Evolutionary conservation across 768 basidiomycete species (phyloP).

Genomic region (Neoboletus magnificus): DNA sequence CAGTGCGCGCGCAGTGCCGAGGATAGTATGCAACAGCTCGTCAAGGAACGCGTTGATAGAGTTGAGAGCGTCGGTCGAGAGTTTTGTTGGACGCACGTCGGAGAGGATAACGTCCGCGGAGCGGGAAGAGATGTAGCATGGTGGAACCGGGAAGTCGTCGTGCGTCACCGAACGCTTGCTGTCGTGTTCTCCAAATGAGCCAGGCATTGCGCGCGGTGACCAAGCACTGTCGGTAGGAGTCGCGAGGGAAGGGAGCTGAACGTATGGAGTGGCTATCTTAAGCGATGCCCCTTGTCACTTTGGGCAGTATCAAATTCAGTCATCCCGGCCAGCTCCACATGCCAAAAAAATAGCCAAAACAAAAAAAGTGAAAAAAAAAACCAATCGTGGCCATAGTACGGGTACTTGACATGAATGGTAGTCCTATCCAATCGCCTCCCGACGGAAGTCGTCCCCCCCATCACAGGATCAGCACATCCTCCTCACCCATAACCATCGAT

Average conservation of each 20-base stretch:
- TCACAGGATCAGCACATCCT: conserved; percentile 18
- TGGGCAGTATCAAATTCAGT: not conserved
- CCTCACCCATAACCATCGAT: conserved; percentile 11
- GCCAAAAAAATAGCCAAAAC: not conserved
- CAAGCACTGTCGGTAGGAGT: conserved; percentile 9
- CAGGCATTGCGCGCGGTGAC: conserved; percentile 40
- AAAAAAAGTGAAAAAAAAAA: not conserved
- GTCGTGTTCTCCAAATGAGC: conserved; percentile 39
- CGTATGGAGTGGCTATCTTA: conserved; percentile 17
- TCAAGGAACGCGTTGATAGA: conserved; percentile 80
- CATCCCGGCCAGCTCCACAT: not conserved
- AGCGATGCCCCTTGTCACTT: conserved; percentile 13
- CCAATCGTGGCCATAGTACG: not conserved
- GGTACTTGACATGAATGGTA: not conserved
- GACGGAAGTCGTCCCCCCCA: not conserved
- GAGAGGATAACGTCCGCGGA: conserved; percentile 91
- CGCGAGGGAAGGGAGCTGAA: conserved; percentile 12
- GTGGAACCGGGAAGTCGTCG: conserved; percentile 37
- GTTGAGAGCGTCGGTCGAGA: conserved; percentile 73
- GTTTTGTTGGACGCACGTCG: conserved; percentile 87
- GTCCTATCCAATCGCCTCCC: not conserved
- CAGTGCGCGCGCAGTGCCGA: conserved; percentile 63
- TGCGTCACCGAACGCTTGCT: conserved; percentile 9
- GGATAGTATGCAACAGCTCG: conserved; percentile 75
- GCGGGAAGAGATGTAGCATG: conserved; percentile 74